These are phyloP conservation scores for Coemansia guatemalensis DNA, from an alignment of 192 early-diverging fungal genomes.

Conservation along the genomic window DNA sequence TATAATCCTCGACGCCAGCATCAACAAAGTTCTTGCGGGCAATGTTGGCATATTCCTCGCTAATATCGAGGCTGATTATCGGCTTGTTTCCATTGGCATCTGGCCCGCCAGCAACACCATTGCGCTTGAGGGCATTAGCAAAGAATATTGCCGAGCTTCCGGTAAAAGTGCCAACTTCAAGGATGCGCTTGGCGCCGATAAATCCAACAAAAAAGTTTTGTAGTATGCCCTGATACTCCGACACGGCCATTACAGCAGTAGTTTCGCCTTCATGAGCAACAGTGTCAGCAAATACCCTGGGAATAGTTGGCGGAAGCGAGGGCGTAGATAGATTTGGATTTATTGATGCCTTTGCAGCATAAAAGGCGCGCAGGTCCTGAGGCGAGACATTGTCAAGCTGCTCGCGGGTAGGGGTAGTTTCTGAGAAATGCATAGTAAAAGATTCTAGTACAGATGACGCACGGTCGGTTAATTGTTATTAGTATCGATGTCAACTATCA, in stretches of 20 bases:
- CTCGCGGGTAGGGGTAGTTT: conserved; percentile 6
- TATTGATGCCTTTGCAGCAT: conserved; percentile 29
- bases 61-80: conserved; percentile 59
- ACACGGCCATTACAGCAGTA: conserved; percentile 47
- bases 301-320: conserved; percentile 25
- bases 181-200: conserved; percentile 51
- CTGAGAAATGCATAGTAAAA: not conserved
- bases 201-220: conserved; percentile 57
- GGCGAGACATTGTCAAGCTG: conserved; percentile 15
- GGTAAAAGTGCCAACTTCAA: conserved; percentile 72
- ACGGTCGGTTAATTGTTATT: no score
- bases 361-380: conserved; percentile 20
- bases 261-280: conserved; percentile 3
- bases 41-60: conserved; percentile 48
- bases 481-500: no score
- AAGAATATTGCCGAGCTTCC: conserved; percentile 66
- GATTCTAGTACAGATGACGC: no score
- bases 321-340: conserved; percentile 25
- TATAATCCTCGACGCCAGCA: conserved; percentile 31
- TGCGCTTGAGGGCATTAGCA: conserved; percentile 61
- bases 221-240: conserved; percentile 53
- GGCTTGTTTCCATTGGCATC: conserved; percentile 19
- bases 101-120: conserved; percentile 24
- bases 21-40: conserved; percentile 47
- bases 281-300: conserved; percentile 15